Conservation (phyloP, 805 yeast genomes). For the Sugiyamaella marilandica region DNA sequence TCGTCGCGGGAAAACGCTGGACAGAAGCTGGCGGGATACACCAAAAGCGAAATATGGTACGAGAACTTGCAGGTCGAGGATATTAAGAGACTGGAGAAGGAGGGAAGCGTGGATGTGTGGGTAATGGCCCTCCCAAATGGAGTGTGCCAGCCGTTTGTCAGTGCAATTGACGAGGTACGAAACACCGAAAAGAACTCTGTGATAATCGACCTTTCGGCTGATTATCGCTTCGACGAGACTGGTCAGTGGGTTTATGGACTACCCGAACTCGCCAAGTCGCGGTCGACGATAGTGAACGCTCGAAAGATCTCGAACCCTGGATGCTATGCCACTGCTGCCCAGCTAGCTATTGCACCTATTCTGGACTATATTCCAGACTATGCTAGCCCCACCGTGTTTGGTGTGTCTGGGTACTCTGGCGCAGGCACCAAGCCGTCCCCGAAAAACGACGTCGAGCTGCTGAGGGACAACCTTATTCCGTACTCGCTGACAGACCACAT, state of each 20-base stretch:
- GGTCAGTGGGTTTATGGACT: conserved; percentile 92
- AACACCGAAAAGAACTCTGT: conserved; percentile 61
- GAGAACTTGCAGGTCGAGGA: conserved; percentile 87
- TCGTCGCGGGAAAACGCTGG: conserved; percentile 95
- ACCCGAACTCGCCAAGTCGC: conserved; percentile 74
- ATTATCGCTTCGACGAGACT: conserved; percentile 85
- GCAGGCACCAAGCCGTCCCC: conserved; percentile 99
- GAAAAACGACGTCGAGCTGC: conserved; percentile 74
- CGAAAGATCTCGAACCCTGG: conserved; percentile 93
- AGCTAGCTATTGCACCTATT: conserved; percentile 85
- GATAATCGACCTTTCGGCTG: conserved; percentile 91
- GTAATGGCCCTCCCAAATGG: conserved; percentile 99
- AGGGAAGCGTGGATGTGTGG: conserved; percentile 87
- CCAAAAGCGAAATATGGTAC: conserved; percentile 72
- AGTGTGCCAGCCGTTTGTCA: conserved; percentile 63
- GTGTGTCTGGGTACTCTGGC: conserved; percentile 97
- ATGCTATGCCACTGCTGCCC: conserved; percentile 98
- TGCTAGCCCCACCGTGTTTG: conserved; percentile 82
- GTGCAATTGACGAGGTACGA: conserved; percentile 34
- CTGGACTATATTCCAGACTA: conserved; percentile 47
- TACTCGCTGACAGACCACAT: conserved; percentile 95
- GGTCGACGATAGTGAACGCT: conserved; percentile 63
- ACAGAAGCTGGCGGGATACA: conserved; percentile 79
- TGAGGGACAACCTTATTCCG: conserved; percentile 83
- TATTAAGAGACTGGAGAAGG: conserved; percentile 68